Percentiles rank a stretch among this genome's conserved stretches.
These are phyloP conservation scores for Lanmaoa rubissima DNA, from an alignment of 768 basidiomycete species.

Conservation along the genomic window DNA sequence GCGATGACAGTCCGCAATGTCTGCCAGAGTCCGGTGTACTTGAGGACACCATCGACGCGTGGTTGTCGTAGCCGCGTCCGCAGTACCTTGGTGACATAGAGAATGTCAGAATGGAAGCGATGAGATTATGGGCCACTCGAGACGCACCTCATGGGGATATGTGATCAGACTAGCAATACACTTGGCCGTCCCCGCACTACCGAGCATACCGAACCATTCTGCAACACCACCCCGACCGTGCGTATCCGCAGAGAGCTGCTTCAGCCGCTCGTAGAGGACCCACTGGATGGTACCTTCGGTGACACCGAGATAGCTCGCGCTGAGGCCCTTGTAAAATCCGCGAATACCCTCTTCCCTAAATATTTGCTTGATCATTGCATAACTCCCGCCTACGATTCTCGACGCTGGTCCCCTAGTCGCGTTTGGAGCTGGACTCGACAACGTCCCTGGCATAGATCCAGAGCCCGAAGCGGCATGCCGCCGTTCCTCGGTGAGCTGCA, in stretches of 20 bases:
- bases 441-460: neutral
- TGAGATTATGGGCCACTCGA: neutral
- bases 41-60: slow-evolving; percentile 67
- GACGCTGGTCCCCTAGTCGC: slow-evolving; percentile 10
- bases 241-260: slow-evolving; percentile 55
- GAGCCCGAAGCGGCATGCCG: slow-evolving; percentile 10
- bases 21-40: slow-evolving; percentile 84
- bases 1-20: slow-evolving; percentile 81
- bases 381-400: slow-evolving; percentile 51
- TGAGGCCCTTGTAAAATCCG: slow-evolving; percentile 94
- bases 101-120: neutral
- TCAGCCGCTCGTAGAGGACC: slow-evolving; percentile 93
- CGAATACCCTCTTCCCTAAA: slow-evolving; percentile 74
- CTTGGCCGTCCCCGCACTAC: slow-evolving; percentile 91
- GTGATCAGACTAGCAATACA: slow-evolving; percentile 92
- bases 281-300: slow-evolving; percentile 97
- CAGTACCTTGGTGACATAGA: slow-evolving; percentile 55
- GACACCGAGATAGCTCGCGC: slow-evolving; percentile 93
- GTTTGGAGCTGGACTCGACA: neutral
- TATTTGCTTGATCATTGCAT: slow-evolving; percentile 67
- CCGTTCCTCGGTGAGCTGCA: slow-evolving; percentile 63
- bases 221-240: slow-evolving; percentile 54
- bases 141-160: slow-evolving; percentile 92
- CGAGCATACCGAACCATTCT: slow-evolving; percentile 82
- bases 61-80: slow-evolving; percentile 93